Conservation (phyloP, 768 basidiomycete species). For the Lenzites betulinus region DNA sequence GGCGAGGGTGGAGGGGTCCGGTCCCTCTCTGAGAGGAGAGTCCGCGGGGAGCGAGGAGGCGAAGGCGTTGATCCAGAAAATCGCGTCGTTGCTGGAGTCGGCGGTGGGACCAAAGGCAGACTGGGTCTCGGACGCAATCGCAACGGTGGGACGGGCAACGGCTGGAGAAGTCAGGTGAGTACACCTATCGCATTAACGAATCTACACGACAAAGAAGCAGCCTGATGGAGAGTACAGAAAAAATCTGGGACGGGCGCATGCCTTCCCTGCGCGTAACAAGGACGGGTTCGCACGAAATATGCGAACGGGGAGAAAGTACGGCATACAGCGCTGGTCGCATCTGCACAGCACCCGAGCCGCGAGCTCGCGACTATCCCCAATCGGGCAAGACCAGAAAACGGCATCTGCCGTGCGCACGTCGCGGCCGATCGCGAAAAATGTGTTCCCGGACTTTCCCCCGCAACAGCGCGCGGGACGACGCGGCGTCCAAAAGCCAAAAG, state of each 20-base stretch:
- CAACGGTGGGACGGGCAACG: slow-evolving; percentile 16
- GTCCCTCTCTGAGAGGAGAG: background rate
- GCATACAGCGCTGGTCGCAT: too few species aligned
- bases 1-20: slow-evolving; percentile 15
- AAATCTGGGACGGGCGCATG: background rate
- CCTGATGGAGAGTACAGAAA: background rate
- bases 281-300: slow-evolving; percentile 1
- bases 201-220: background rate
- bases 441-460: slow-evolving; percentile 12
- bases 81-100: slow-evolving; percentile 5
- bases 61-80: slow-evolving; percentile 6
- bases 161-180: slow-evolving; percentile 14
- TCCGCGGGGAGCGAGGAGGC: slow-evolving; percentile 14
- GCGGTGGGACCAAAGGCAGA: slow-evolving; percentile 17
- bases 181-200: slow-evolving; percentile 1
- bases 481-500: slow-evolving; percentile 17
- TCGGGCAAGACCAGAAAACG: background rate
- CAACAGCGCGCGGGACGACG: slow-evolving; percentile 1
- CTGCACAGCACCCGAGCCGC: slow-evolving; percentile 1
- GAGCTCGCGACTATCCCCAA: slow-evolving; percentile 1
- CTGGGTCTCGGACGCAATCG: slow-evolving; percentile 16
- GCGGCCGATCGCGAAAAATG: slow-evolving; percentile 6
- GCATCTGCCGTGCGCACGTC: slow-evolving; percentile 1
- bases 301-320: too few species aligned
- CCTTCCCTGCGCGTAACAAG: too few species aligned